A percentile compares a stretch with the other conserved stretches of the same genome.
Conservation (phyloP, 495 filamentous ascomycete species). For the Penicillium daleae region DNA sequence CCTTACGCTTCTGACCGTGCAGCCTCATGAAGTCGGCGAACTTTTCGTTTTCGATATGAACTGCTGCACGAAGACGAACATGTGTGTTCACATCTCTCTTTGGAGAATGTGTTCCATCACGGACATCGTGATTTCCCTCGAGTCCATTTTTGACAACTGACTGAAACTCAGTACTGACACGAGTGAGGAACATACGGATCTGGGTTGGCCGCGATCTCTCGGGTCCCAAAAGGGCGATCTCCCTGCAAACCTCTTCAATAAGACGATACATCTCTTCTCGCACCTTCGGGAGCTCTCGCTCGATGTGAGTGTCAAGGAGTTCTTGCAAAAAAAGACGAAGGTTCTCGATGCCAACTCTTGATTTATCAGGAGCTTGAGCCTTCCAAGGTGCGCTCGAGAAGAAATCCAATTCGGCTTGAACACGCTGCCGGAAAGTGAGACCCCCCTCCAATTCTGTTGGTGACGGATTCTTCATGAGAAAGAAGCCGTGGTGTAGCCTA, state of each 20-base stretch:
- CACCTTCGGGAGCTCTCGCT: slow-evolving; percentile 33
- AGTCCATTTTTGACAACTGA: background rate
- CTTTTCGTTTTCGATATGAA: background rate
- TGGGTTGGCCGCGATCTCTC: background rate
- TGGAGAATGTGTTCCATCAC: background rate
- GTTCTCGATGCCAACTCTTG: slow-evolving; percentile 30
- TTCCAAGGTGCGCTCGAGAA: slow-evolving; percentile 29
- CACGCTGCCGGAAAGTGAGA: slow-evolving; percentile 8
- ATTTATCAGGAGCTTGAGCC: slow-evolving; percentile 18
- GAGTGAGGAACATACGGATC: background rate
- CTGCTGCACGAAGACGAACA: background rate
- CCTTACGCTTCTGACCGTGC: background rate
- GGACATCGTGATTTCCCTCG: background rate
- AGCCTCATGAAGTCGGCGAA: background rate
- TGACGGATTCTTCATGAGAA: slow-evolving; percentile 46
- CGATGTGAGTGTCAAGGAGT: slow-evolving; percentile 32
- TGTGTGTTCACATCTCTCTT: background rate
- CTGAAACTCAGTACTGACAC: background rate
- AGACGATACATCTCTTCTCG: slow-evolving; percentile 22
- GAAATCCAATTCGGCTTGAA: slow-evolving; percentile 17
- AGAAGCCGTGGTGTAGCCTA: slow-evolving; percentile 51
- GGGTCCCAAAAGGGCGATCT: slow-evolving; percentile 20
- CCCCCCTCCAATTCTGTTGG: slow-evolving; percentile 27
- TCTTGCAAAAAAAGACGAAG: slow-evolving; percentile 30
- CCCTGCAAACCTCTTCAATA: slow-evolving; percentile 12